Evolutionary conservation across 2,329 filamentous ascomycete species (phyloP).

Genomic region (Myotisia sp.): DNA sequence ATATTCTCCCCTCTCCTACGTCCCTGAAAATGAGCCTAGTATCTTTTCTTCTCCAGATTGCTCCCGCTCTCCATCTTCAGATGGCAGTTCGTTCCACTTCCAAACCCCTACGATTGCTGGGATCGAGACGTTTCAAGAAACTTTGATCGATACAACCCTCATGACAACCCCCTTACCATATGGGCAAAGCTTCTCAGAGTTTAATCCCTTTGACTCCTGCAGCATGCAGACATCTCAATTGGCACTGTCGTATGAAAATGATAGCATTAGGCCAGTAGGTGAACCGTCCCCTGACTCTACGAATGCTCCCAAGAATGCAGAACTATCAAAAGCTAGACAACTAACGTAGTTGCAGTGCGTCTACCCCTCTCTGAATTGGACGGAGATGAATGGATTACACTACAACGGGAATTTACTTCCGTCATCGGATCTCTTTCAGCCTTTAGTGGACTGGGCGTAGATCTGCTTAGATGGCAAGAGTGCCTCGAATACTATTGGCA

Average conservation of each 20-base stretch:
- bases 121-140: constrained; percentile 24
- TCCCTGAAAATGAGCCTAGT: constrained; percentile 26
- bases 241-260: constrained; percentile 22
- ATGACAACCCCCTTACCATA: constrained; percentile 1
- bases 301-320: constrained; percentile 15
- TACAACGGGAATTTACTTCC: constrained; percentile 27
- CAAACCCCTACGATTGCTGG: constrained; percentile 18
- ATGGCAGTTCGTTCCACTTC: constrained; percentile 21
- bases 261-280: constrained; percentile 26
- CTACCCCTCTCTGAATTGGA: constrained; percentile 28
- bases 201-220: constrained; percentile 20
- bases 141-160: constrained; percentile 15
- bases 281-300: constrained; percentile 27
- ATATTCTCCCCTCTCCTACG: constrained; percentile 23
- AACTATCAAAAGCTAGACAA: too few relatives aligned
- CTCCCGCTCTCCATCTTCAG: constrained; percentile 31
- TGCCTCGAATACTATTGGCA: constrained; percentile 25
- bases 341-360: constrained; percentile 18
- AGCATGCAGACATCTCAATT: constrained; percentile 20
- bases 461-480: constrained; percentile 22
- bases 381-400: constrained; percentile 23
- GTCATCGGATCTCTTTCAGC: constrained; percentile 21
- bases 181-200: constrained; percentile 15
- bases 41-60: constrained; percentile 32
- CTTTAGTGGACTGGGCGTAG: constrained; percentile 23